These are phyloP conservation scores for Morella rubra DNA, from an alignment of 306 rosid species.

Conservation along the genomic window DNA sequence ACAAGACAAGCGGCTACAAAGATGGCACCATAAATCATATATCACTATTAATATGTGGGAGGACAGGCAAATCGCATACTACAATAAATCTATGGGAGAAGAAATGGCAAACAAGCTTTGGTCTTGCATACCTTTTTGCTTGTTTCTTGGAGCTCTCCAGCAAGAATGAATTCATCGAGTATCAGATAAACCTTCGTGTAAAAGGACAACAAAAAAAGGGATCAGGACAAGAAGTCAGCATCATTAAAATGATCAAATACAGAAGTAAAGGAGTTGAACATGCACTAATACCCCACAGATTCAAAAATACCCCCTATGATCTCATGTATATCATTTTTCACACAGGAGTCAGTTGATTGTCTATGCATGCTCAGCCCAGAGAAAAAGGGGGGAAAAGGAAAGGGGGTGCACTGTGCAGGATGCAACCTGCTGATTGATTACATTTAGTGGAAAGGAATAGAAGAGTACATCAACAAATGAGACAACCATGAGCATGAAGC, in stretches of 20 bases:
- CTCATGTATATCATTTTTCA: neutral
- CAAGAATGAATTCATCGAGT: slow-evolving; percentile 63
- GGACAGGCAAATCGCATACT: neutral
- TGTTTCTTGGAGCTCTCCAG: slow-evolving; percentile 73
- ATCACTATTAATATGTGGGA: neutral
- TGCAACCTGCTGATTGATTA: neutral
- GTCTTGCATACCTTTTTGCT: slow-evolving; percentile 50
- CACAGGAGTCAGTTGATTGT: neutral
- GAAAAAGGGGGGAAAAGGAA: neutral
- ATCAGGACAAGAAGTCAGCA: neutral
- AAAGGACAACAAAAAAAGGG: slow-evolving; percentile 13
- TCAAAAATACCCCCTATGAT: neutral
- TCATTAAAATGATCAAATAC: neutral
- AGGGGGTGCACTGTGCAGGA: neutral
- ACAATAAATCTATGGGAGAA: neutral
- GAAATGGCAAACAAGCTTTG: slow-evolving; percentile 9
- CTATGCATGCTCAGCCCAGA: neutral
- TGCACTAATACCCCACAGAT: neutral
- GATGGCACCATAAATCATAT: neutral
- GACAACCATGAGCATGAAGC: too few relatives aligned
- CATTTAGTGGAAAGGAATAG: too few relatives aligned
- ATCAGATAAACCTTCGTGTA: slow-evolving; percentile 55
- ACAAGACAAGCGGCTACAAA: neutral
- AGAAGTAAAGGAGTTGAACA: neutral
- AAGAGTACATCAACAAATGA: too few relatives aligned